These are phyloP conservation scores for Pythium sukuiense DNA, from an alignment of 352 stramenopile genomes.

Conservation along the genomic window DNA sequence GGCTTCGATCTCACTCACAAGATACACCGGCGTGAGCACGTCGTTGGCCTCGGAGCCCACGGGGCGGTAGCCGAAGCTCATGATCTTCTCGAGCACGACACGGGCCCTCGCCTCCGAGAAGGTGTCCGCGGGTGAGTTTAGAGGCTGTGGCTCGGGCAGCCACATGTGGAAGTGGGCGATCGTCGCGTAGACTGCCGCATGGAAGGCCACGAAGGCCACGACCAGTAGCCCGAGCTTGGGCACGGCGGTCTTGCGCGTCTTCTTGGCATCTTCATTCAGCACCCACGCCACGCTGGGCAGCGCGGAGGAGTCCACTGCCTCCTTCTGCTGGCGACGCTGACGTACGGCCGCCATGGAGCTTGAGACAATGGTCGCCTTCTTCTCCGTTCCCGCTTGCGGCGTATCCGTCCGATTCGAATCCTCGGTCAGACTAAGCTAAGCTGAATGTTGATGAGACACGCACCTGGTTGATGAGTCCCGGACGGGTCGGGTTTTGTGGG, in stretches of 20 bases:
- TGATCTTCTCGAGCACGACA: constrained; percentile 60
- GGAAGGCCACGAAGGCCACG: constrained; percentile 46
- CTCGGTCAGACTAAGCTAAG: neutral
- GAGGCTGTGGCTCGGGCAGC: constrained; percentile 42
- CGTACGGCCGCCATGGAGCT: constrained; percentile 18
- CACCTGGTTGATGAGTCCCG: constrained; percentile 3
- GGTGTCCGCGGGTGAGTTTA: constrained; percentile 32
- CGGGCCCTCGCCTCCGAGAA: constrained; percentile 65
- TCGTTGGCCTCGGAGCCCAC: constrained; percentile 70
- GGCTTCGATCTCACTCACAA: constrained; percentile 58
- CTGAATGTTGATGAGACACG: neutral
- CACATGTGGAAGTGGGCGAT: constrained; percentile 54
- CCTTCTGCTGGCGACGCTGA: constrained; percentile 14
- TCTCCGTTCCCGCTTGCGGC: neutral
- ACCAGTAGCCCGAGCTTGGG: constrained; percentile 31
- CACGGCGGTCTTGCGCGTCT: constrained; percentile 13
- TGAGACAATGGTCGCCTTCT: constrained; percentile 4
- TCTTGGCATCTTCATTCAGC: neutral
- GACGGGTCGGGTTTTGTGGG: neutral
- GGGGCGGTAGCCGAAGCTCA: constrained; percentile 70
- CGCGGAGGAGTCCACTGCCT: neutral
- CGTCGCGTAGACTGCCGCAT: constrained; percentile 33
- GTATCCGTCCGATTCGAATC: neutral
- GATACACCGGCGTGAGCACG: constrained; percentile 53
- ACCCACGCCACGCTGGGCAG: constrained; percentile 3